A percentile compares a stretch with the other conserved stretches of the same genome.
phyloP scores from a whole-genome alignment of 192 early-diverging fungal genomes.

The Geosiphon pyriformis region DNA sequence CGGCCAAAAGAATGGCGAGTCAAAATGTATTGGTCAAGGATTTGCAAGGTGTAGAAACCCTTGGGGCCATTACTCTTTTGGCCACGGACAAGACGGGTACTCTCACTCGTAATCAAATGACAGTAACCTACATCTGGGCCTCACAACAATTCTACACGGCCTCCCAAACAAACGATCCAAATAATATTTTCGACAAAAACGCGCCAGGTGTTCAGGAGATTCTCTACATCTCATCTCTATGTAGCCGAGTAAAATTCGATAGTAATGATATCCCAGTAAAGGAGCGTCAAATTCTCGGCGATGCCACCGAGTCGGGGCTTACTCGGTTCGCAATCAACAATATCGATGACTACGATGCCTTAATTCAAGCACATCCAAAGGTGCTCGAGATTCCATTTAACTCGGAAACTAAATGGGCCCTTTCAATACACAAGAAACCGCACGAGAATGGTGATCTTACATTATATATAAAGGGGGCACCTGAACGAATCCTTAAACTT shows the following conservation, averaged over 20 bases:
- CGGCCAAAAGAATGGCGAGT: conserved; percentile 89
- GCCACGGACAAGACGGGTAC: conserved; percentile 99
- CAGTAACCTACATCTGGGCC: conserved; percentile 87
- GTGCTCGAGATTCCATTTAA: conserved; percentile 96
- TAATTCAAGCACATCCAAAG: conserved; percentile 67
- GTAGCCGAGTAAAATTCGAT: conserved; percentile 87
- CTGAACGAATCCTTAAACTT: conserved; percentile 81
- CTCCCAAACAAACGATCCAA: conserved; percentile 45
- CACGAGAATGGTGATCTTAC: conserved; percentile 66
- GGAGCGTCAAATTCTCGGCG: conserved; percentile 79
- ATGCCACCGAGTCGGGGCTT: conserved; percentile 93
- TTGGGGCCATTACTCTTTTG: conserved; percentile 93
- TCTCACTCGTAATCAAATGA: conserved; percentile 96
- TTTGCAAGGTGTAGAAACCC: conserved; percentile 92
- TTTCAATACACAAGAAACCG: conserved; percentile 79
- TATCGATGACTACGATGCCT: conserved; percentile 69
- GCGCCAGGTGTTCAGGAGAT: conserved; percentile 69
- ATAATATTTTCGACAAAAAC: conserved; percentile 41
- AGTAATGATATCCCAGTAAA: conserved; percentile 79
- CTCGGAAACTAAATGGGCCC: conserved; percentile 91
- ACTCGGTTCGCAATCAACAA: conserved; percentile 73
- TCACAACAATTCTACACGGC: conserved; percentile 59
- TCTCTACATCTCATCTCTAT: conserved; percentile 73
- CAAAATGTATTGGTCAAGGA: conserved; percentile 94
- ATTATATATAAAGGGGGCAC: conserved; percentile 91